Evolutionary conservation across 2,329 filamentous ascomycete genomes (phyloP).

Genomic region (Cladosporium sp.): DNA sequence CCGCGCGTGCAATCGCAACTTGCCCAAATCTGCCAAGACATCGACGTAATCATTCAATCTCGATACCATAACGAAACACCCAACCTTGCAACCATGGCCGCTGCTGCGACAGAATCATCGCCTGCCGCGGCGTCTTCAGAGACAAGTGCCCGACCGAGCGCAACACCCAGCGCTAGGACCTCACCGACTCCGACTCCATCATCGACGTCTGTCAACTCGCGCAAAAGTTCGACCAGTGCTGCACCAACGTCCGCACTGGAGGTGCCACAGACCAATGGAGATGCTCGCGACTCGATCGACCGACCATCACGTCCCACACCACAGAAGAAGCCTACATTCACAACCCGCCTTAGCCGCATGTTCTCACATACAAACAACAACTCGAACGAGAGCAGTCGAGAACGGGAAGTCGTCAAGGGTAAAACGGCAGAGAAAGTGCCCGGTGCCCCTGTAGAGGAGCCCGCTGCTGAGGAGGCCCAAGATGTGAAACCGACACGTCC

Average conservation of each 20-base stretch:
- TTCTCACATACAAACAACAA: slow-evolving; percentile 30
- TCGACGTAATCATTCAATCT: slow-evolving; percentile 9
- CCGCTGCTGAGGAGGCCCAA: slow-evolving; percentile 14
- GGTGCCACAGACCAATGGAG: slow-evolving; percentile 17
- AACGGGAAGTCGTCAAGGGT: slow-evolving; percentile 16
- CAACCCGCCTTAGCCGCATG: slow-evolving; percentile 38
- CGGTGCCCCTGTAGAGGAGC: slow-evolving; percentile 25
- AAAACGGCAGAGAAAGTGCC: slow-evolving; percentile 26
- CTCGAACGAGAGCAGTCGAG: slow-evolving; percentile 20
- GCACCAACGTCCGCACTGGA: background rate
- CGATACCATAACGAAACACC: background rate
- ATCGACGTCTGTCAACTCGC: slow-evolving; percentile 38
- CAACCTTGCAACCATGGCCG: slow-evolving; percentile 1
- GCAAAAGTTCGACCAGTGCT: slow-evolving; percentile 13
- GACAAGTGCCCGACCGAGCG: slow-evolving; percentile 7
- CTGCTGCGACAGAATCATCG: background rate
- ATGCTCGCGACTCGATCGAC: slow-evolving; percentile 15
- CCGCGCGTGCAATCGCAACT: slow-evolving; percentile 1
- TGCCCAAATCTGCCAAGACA: slow-evolving; percentile 5
- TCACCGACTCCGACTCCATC: slow-evolving; percentile 44
- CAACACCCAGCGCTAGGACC: slow-evolving; percentile 14
- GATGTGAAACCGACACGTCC: slow-evolving; percentile 20
- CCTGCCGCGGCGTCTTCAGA: background rate
- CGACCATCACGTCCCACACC: slow-evolving; percentile 19
- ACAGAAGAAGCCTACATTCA: slow-evolving; percentile 37